Percentiles rank a stretch among this genome's conserved stretches.
Evolutionary conservation across 306 rosid genomes (phyloP).

Genomic region (Acacia melanoxylon): DNA sequence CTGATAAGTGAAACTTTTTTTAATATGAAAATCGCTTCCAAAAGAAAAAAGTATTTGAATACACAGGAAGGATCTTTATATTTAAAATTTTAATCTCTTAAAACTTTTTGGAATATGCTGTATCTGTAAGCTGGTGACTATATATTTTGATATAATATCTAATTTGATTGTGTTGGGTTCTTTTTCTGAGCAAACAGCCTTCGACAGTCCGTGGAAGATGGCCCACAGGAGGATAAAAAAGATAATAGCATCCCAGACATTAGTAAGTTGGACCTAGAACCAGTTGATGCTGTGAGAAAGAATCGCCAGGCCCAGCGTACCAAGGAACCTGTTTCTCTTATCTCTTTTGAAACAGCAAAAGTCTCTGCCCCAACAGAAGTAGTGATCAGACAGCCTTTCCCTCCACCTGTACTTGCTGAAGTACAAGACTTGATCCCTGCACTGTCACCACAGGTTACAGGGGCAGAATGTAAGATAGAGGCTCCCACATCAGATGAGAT

Average conservation of each 20-base stretch:
- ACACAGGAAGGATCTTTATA: slow-evolving; percentile 7
- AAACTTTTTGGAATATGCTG: not conserved
- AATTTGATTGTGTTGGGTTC: slow-evolving; percentile 24
- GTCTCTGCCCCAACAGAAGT: slow-evolving; percentile 47
- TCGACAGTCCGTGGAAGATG: slow-evolving; percentile 50
- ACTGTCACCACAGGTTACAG: slow-evolving; percentile 45
- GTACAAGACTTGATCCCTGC: slow-evolving; percentile 70
- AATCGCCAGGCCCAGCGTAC: slow-evolving; percentile 37
- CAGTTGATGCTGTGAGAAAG: slow-evolving; percentile 40
- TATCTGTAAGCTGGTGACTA: slow-evolving; percentile 13
- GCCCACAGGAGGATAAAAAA: slow-evolving; percentile 33
- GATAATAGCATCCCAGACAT: slow-evolving; percentile 45
- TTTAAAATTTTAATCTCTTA: not conserved
- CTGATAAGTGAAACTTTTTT: not conserved
- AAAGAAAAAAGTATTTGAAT: slow-evolving; percentile 6
- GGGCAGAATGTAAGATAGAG: slow-evolving; percentile 40
- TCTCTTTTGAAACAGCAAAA: slow-evolving; percentile 73
- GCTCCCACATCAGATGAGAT: slow-evolving; percentile 48
- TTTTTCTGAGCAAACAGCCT: slow-evolving; percentile 51
- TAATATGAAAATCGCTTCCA: not conserved
- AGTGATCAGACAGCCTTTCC: slow-evolving; percentile 84
- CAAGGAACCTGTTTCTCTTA: slow-evolving; percentile 66
- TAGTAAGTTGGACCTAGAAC: slow-evolving; percentile 43
- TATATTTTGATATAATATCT: slow-evolving; percentile 22
- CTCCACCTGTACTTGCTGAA: slow-evolving; percentile 60